Conservation (phyloP, 2,329 filamentous ascomycete species). For the Nemania sp. region DNA sequence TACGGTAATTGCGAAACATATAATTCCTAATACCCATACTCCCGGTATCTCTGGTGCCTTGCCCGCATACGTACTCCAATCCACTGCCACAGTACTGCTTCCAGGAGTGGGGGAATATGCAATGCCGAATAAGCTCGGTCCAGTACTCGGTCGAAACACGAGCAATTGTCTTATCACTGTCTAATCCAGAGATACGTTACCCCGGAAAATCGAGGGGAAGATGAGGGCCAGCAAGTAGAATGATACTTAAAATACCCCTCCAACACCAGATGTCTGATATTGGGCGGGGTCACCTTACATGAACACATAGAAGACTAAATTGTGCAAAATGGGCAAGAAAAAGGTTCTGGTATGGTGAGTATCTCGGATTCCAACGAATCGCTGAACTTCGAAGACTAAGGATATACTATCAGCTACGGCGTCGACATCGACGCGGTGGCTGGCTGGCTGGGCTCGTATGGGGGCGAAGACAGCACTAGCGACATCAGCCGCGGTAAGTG, state of each 20-base stretch:
- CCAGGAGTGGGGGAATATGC: too few species aligned
- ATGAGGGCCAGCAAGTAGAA: background rate
- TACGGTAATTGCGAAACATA: too few species aligned
- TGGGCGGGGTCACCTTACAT: background rate
- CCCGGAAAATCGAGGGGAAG: background rate
- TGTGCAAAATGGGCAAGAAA: constrained; percentile 17
- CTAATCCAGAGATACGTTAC: too few species aligned
- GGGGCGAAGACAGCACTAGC: constrained; percentile 70
- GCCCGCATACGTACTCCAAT: too few species aligned
- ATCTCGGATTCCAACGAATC: background rate
- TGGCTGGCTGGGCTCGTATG: constrained; percentile 76
- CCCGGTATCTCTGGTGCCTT: too few species aligned
- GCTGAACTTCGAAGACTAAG: background rate
- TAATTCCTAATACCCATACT: too few species aligned
- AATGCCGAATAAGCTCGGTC: too few species aligned
- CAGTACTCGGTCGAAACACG: too few species aligned
- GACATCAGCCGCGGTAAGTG: constrained; percentile 69
- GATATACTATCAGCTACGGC: constrained; percentile 6
- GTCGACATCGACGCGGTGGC: constrained; percentile 78
- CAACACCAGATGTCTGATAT: background rate
- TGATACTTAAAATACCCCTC: too few species aligned
- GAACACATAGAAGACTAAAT: background rate
- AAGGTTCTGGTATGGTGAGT: constrained; percentile 24
- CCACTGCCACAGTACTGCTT: too few species aligned
- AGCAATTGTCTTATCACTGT: too few species aligned